Evolutionary conservation across 1,284 basidiomycete genomes (phyloP), one percentile per base, ranked within the genome.

Genomic region (Boletellus sp.): DNA sequence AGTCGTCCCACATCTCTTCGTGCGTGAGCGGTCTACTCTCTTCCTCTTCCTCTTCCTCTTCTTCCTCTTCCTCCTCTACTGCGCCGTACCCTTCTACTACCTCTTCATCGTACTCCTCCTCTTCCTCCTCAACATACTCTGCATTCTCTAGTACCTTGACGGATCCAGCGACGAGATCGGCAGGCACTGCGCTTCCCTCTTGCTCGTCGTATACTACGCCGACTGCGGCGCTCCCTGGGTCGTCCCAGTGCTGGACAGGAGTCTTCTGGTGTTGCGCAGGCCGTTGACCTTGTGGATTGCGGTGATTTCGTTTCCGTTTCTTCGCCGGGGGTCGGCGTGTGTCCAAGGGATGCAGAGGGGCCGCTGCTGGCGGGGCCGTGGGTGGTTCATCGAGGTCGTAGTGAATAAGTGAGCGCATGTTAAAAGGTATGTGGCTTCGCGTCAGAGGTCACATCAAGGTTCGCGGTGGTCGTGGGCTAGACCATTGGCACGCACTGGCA

Each of bases 1-100:
- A 85, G 63, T 91, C 88, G 58, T 91, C 89, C 88, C 88, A 91
- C 37, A 89, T 82, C 61, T 91, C 89, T 46, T 83, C 78, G 37
- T 85, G 77, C 5, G 83, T 82, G 51, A 90, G 74, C 51, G 81
- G 75, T 45, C 83, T 74, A 57, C 80, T 81, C 60, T 83, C 77
- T 42, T 79, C 76, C 44, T 73, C 70, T 10, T 71, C 71, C 8
- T 69, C 65, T 15, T 51, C 57, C 3, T 47, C 51, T 8, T n/a
- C 35, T 19, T 51, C 49, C 12, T 49, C 59, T 5, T 56, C 54
- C 10, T 48, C 51, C 3, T 72, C 66, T 35, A 67, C 67, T 5
- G 65, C 63, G 26, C 58, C 56, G 18, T 49, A 53, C 43, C 47
- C 52, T 10, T 53, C 58, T 35, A 19, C 48, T 8, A 10, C 46